Conservation (phyloP, 2,329 filamentous ascomycete species). For the Sporothrix mexicana region DNA sequence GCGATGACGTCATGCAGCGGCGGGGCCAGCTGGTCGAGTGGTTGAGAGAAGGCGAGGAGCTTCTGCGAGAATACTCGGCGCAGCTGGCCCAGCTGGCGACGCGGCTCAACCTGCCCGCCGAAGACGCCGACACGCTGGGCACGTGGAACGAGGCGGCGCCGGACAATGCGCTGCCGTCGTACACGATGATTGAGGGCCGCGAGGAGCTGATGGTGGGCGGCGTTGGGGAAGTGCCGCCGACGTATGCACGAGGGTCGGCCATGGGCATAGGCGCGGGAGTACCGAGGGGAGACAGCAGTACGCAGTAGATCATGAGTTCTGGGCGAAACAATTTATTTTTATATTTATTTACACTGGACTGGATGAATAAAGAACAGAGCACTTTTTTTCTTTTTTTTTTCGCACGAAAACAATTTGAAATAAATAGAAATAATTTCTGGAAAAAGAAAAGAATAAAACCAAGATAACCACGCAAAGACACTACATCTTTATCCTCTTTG, state of each 20-base stretch:
- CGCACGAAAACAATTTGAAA: no score
- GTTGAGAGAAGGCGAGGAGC: slow-evolving; percentile 43
- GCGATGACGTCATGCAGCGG: slow-evolving; percentile 41
- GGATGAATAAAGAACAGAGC: no score
- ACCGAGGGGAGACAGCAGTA: no score
- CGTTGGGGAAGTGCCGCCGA: slow-evolving; percentile 44
- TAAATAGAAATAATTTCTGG: no score
- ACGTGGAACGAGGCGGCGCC: slow-evolving; percentile 44
- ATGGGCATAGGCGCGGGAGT: not conserved
- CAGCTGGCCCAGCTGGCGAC: slow-evolving; percentile 42
- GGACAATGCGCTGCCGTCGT: slow-evolving; percentile 44
- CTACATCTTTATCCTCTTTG: no score
- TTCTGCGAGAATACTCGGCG: slow-evolving; percentile 44
- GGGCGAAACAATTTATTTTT: not conserved
- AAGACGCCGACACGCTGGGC: slow-evolving; percentile 40
- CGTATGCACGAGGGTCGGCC: slow-evolving; percentile 33
- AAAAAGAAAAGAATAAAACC: no score
- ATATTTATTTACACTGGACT: not conserved
- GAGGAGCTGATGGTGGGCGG: slow-evolving; percentile 45
- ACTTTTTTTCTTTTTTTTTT: no score
- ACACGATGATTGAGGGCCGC: slow-evolving; percentile 41
- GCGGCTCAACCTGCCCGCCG: slow-evolving; percentile 40
- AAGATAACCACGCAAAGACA: no score
- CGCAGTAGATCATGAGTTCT: no score
- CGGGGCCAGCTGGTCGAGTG: slow-evolving; percentile 43